Conservation (phyloP, 148 eudicot genomes). For the Amaranthus hypochondriacus region DNA sequence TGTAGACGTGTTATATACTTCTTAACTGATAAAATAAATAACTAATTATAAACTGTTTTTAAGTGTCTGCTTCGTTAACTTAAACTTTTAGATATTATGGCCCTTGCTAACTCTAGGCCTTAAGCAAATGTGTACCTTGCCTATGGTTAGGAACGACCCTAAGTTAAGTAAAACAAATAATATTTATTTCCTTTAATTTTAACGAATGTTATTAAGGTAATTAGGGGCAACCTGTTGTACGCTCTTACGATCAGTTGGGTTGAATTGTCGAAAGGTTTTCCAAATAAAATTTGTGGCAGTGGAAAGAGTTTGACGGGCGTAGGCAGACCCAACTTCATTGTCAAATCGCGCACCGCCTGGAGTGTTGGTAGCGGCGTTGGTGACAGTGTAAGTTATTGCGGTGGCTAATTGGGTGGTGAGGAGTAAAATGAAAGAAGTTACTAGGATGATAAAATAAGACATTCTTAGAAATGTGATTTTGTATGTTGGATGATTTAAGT, state of each 20-base stretch:
- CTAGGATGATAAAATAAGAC: not conserved
- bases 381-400: conserved; percentile 33
- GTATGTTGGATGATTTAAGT: no score
- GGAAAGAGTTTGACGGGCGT: conserved; percentile 26
- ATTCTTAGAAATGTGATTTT: not conserved
- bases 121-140: no score
- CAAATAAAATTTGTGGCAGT: conserved; percentile 42
- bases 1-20: no score
- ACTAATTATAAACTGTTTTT: no score
- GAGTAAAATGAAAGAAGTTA: conserved; percentile 15
- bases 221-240: conserved; percentile 8
- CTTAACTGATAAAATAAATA: no score
- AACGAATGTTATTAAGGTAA: no score
- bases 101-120: no score
- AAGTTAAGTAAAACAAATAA: no score
- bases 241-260: conserved; percentile 20
- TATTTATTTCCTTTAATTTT: no score
- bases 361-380: conserved; percentile 30
- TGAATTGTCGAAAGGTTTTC: conserved; percentile 32
- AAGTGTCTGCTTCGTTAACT: no score
- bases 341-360: conserved; percentile 39
- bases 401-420: not conserved
- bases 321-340: conserved; percentile 30
- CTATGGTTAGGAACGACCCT: no score
- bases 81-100: no score